A percentile compares a stretch with the other conserved stretches of the same genome.
Evolutionary conservation across 2,329 filamentous ascomycete genomes (phyloP).

Genomic region (Pyricularia sp.): DNA sequence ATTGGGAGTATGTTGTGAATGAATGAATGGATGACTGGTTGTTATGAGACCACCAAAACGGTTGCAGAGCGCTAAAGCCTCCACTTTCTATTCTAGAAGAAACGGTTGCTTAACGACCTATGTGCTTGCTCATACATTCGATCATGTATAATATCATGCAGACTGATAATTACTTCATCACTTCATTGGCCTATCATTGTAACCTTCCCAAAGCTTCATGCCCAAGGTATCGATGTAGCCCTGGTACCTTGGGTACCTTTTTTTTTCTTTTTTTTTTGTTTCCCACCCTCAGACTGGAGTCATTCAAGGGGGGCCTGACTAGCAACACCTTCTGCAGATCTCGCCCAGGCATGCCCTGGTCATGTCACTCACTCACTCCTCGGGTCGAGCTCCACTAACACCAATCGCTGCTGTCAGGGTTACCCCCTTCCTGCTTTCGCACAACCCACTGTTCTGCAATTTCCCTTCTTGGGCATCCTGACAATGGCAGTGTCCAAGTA

Average conservation of each 20-base stretch:
- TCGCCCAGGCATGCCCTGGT: neutral
- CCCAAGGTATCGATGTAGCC: too few relatives aligned
- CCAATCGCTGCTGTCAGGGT: neutral
- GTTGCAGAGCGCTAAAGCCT: neutral
- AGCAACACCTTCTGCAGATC: neutral
- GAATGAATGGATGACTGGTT: neutral
- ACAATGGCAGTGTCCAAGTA: neutral
- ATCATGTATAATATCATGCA: neutral
- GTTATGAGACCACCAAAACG: neutral
- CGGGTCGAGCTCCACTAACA: neutral
- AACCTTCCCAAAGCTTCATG: neutral
- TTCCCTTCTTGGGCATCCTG: neutral
- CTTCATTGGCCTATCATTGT: too few relatives aligned
- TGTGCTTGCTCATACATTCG: neutral
- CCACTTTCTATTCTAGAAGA: neutral
- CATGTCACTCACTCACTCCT: neutral
- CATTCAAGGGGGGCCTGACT: slow-evolving; percentile 1
- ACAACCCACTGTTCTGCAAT: neutral
- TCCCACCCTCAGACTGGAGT: neutral
- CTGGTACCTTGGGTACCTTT: neutral
- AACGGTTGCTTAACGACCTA: neutral
- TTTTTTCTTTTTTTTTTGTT: neutral
- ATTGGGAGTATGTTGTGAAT: neutral
- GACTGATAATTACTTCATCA: too few relatives aligned
- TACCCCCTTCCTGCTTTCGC: neutral